Percentiles rank a stretch among this genome's conserved stretches.
phyloP scores from a whole-genome alignment of 2,329 filamentous ascomycete species.

The Talaromyces sp. region DNA sequence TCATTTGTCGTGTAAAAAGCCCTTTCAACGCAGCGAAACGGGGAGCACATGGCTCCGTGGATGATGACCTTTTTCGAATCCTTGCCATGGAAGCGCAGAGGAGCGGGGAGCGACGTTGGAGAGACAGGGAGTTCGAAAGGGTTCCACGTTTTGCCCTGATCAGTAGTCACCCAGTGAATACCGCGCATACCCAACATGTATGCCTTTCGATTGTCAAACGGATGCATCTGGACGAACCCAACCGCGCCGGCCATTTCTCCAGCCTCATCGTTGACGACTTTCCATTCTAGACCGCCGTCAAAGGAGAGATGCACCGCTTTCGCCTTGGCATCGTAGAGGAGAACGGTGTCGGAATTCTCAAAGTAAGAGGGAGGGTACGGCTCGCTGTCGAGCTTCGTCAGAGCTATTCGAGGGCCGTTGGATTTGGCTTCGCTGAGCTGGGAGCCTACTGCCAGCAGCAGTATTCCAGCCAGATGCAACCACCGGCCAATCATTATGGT shows the following conservation, averaged over 20 bases:
- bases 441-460: slow-evolving; percentile 49
- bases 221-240: slow-evolving; percentile 65
- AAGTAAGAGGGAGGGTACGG: slow-evolving; percentile 80
- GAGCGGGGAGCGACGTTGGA: slow-evolving; percentile 38
- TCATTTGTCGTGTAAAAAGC: slow-evolving; percentile 77
- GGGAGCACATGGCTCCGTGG: slow-evolving; percentile 65
- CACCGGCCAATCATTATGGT: slow-evolving; percentile 36
- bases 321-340: slow-evolving; percentile 64
- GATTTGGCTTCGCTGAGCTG: slow-evolving; percentile 38
- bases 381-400: slow-evolving; percentile 60
- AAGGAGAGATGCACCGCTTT: slow-evolving; percentile 69
- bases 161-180: slow-evolving; percentile 75
- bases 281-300: slow-evolving; percentile 77
- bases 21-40: slow-evolving; percentile 58
- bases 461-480: slow-evolving; percentile 44
- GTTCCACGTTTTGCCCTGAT: slow-evolving; percentile 77
- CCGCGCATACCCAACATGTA: slow-evolving; percentile 67
- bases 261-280: slow-evolving; percentile 56
- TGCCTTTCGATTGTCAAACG: slow-evolving; percentile 71
- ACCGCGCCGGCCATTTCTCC: slow-evolving; percentile 41
- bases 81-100: slow-evolving; percentile 71
- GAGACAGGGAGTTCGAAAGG: slow-evolving; percentile 63
- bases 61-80: slow-evolving; percentile 84
- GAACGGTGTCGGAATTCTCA: slow-evolving; percentile 74
- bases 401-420: slow-evolving; percentile 61